These are phyloP conservation scores for Corylus avellana DNA, from an alignment of 306 rosid species.

Conservation along the genomic window DNA sequence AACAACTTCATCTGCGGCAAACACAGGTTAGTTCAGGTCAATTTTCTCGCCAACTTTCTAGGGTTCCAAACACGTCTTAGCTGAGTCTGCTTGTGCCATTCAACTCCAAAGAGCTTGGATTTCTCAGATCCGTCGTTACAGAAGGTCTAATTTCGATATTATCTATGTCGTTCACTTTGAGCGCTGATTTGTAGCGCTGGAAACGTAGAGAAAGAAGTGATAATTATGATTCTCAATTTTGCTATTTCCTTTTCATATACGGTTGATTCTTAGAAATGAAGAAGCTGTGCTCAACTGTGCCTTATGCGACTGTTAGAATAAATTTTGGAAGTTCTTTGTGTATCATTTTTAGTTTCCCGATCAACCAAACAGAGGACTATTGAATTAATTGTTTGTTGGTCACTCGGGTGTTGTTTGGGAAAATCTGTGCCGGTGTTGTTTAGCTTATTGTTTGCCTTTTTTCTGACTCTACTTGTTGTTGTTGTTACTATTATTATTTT, in stretches of 20 bases:
- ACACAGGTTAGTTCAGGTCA: slow-evolving; percentile 47
- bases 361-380: neutral
- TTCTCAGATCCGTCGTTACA: slow-evolving; percentile 48
- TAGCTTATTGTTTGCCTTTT: neutral
- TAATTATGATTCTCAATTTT: slow-evolving; percentile 4
- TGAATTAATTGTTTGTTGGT: neutral
- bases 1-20: slow-evolving; percentile 35
- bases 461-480: slow-evolving; percentile 3
- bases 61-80: slow-evolving; percentile 33
- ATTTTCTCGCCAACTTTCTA: slow-evolving; percentile 20
- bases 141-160: slow-evolving; percentile 20
- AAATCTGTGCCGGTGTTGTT: neutral
- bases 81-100: slow-evolving; percentile 13
- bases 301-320: neutral
- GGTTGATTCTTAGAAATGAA: neutral
- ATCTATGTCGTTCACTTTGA: neutral
- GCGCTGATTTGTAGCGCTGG: slow-evolving; percentile 20
- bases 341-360: neutral
- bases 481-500: slow-evolving; percentile 10
- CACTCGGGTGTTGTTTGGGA: neutral
- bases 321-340: neutral
- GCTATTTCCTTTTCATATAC: neutral
- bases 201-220: slow-evolving; percentile 22
- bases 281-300: slow-evolving; percentile 1
- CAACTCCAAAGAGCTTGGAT: slow-evolving; percentile 15